A percentile compares a stretch with the other conserved stretches of the same genome.
These are phyloP conservation scores for Phialemoniopsis sp. DNA, from an alignment of 2,329 filamentous ascomycete species.

Conservation along the genomic window DNA sequence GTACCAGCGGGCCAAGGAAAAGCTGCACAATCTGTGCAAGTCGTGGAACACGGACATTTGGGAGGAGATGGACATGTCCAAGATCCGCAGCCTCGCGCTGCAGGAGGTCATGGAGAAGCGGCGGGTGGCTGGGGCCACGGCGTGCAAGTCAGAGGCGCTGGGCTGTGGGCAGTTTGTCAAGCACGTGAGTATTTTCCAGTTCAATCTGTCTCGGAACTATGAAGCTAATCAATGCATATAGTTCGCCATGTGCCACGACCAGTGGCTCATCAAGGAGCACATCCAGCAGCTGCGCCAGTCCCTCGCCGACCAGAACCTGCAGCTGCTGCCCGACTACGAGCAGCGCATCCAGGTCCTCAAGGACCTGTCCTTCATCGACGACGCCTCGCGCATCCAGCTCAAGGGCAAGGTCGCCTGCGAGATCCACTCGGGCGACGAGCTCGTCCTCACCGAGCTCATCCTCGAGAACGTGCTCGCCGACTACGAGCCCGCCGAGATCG, in stretches of 20 bases:
- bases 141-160: conserved; percentile 62
- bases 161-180: conserved; percentile 77
- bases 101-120: conserved; percentile 76
- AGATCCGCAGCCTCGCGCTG: conserved; percentile 77
- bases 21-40: conserved; percentile 63
- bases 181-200: conserved; percentile 60
- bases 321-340: conserved; percentile 93
- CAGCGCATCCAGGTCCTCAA: conserved; percentile 89
- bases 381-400: conserved; percentile 79
- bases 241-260: conserved; percentile 94
- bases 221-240: conserved; percentile 44
- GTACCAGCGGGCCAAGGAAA: conserved; percentile 55
- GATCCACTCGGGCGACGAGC: conserved; percentile 93
- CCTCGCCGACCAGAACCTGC: conserved; percentile 94
- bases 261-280: conserved; percentile 94
- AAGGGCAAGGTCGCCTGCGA: conserved; percentile 99
- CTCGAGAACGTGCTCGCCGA: conserved; percentile 95
- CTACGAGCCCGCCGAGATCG: conserved; percentile 95
- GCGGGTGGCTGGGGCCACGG: conserved; percentile 54
- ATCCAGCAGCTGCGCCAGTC: conserved; percentile 82
- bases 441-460: conserved; percentile 92
- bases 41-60: conserved; percentile 73
- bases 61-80: conserved; percentile 79
- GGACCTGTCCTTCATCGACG: conserved; percentile 89
- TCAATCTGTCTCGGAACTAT: not conserved